Conservation (phyloP, 306 rosid species). For the Casuarina cunninghamiana region DNA sequence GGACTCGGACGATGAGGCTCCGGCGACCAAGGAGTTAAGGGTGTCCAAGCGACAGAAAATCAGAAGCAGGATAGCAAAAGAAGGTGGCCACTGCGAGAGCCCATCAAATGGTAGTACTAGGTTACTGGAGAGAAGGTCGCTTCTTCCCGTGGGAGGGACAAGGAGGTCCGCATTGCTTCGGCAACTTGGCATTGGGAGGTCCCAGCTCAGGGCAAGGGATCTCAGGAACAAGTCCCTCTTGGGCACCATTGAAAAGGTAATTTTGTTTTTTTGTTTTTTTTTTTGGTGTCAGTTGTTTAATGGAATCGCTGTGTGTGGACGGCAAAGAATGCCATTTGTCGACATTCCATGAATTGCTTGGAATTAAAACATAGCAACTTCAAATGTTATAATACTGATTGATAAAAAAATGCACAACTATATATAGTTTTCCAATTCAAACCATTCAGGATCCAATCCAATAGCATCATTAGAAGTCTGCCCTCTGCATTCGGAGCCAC, state of each 20-base stretch:
- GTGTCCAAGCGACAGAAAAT: slow-evolving; percentile 36
- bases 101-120: slow-evolving; percentile 29
- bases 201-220: slow-evolving; percentile 52
- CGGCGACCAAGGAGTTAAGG: slow-evolving; percentile 27
- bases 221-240: slow-evolving; percentile 61
- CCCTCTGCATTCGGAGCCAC: background rate
- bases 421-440: background rate
- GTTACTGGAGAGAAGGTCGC: slow-evolving; percentile 59
- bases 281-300: background rate
- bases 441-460: background rate
- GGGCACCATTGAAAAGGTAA: slow-evolving; percentile 69
- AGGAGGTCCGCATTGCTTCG: slow-evolving; percentile 56
- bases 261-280: background rate
- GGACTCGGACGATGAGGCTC: slow-evolving; percentile 23
- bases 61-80: slow-evolving; percentile 25
- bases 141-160: slow-evolving; percentile 40
- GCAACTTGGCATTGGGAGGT: slow-evolving; percentile 43
- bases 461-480: background rate
- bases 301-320: too few species aligned
- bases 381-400: background rate
- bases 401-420: background rate
- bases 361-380: background rate
- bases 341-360: background rate
- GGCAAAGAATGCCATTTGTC: background rate
- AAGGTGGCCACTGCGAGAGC: slow-evolving; percentile 35